Conservation (phyloP, 768 basidiomycete species). For the Tricholoma furcatifolium region DNA sequence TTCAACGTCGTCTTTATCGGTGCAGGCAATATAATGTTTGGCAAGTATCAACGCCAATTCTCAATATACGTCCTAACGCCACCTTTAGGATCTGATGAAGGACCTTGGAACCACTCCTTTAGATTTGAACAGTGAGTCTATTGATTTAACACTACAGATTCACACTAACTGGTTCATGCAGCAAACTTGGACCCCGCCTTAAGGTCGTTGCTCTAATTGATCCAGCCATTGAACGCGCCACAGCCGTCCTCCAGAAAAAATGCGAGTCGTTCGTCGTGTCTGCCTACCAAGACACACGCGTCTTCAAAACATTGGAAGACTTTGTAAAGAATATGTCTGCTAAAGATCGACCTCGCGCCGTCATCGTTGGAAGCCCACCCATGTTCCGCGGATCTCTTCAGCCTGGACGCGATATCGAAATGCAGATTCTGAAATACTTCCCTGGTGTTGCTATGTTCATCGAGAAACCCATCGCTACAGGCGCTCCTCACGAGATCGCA, state of each 20-base stretch:
- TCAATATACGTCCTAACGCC: not conserved
- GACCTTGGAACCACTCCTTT: constrained; percentile 93
- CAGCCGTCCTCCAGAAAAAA: constrained; percentile 82
- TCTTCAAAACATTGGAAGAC: constrained; percentile 83
- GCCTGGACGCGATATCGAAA: constrained; percentile 81
- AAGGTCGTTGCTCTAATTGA: constrained; percentile 96
- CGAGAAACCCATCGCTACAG: constrained; percentile 91
- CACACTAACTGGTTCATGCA: constrained; percentile 23
- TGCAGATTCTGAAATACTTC: constrained; percentile 84
- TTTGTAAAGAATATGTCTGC: constrained; percentile 70
- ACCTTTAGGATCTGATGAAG: constrained; percentile 73
- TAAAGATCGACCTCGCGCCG: constrained; percentile 70
- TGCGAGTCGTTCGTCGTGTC: constrained; percentile 90
- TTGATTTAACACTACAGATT: constrained; percentile 5
- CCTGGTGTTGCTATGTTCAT: constrained; percentile 88
- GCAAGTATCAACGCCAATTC: constrained; percentile 32
- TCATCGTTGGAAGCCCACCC: constrained; percentile 91
- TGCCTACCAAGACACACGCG: constrained; percentile 87
- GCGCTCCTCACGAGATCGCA: constrained; percentile 62
- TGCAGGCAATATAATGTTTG: constrained; percentile 99
- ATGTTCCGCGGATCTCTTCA: constrained; percentile 83
- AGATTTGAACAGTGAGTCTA: constrained; percentile 77
- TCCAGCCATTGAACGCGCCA: constrained; percentile 80
- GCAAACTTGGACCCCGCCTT: constrained; percentile 93
- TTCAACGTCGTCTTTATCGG: constrained; percentile 97